Percentiles rank a stretch among this genome's conserved stretches.
These are phyloP conservation scores for Podospora comata DNA, from an alignment of 495 filamentous ascomycete species.

Conservation along the genomic window DNA sequence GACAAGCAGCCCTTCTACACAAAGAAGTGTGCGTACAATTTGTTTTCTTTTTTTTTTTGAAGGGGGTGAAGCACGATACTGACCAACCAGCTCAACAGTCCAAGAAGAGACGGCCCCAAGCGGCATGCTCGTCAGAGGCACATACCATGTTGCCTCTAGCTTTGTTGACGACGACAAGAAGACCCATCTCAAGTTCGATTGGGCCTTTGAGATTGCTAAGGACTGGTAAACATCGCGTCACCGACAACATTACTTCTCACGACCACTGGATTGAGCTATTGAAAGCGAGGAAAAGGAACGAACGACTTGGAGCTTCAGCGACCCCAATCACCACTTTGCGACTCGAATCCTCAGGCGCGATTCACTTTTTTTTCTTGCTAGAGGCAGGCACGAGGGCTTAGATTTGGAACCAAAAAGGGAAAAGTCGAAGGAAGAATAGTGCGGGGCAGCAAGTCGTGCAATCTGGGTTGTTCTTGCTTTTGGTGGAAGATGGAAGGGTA, in stretches of 20 bases:
- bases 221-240: conserved; percentile 62
- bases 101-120: conserved; percentile 82
- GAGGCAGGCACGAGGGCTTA: neutral
- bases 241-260: neutral
- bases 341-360: neutral
- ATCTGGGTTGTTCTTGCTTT: neutral
- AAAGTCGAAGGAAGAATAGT: neutral
- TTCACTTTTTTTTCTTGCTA: neutral
- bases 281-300: neutral
- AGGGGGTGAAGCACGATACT: neutral
- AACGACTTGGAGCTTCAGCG: neutral
- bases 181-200: conserved; percentile 82
- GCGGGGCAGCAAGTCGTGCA: neutral
- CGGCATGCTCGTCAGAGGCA: conserved; percentile 80
- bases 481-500: neutral
- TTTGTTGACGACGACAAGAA: conserved; percentile 92
- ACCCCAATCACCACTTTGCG: neutral
- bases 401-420: neutral
- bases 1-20: conserved; percentile 75
- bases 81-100: conserved; percentile 54
- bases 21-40: conserved; percentile 70
- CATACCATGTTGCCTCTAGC: conserved; percentile 78
- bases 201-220: conserved; percentile 92
- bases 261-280: neutral
- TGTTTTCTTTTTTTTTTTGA: neutral